Percentiles rank a stretch among this genome's conserved stretches.
phyloP scores from a whole-genome alignment of 768 basidiomycete species.

The Pulveroboletus sp. region DNA sequence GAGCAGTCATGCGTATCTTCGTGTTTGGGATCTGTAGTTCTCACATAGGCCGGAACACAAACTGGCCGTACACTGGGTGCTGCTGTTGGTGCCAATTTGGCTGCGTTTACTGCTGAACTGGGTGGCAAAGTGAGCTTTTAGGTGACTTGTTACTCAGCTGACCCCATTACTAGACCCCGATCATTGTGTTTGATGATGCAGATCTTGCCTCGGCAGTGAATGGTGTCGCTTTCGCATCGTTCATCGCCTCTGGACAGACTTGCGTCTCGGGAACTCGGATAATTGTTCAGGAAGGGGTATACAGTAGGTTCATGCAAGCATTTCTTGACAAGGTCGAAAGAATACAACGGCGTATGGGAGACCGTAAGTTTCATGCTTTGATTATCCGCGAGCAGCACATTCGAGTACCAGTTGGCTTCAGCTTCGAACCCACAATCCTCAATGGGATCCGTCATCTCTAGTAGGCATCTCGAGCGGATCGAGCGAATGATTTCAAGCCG shows the following conservation, averaged over 20 bases:
- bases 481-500: constrained; percentile 49
- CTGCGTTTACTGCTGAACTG: constrained; percentile 75
- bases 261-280: constrained; percentile 91
- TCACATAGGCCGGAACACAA: constrained; percentile 62
- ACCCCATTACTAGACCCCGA: constrained; percentile 54
- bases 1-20: constrained; percentile 16
- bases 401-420: constrained; percentile 23
- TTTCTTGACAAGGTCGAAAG: constrained; percentile 60
- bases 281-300: constrained; percentile 64
- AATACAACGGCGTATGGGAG: constrained; percentile 68
- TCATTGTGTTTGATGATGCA: constrained; percentile 76
- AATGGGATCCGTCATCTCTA: constrained; percentile 80
- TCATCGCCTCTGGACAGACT: constrained; percentile 85
- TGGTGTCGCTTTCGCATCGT: constrained; percentile 78
- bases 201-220: constrained; percentile 73
- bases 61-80: constrained; percentile 73
- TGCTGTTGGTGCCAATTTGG: constrained; percentile 69
- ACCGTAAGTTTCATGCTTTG: constrained; percentile 48
- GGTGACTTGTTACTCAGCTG: not conserved
- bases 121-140: constrained; percentile 65
- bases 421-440: constrained; percentile 64
- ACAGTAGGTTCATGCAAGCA: constrained; percentile 57
- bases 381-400: not conserved
- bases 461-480: constrained; percentile 59
- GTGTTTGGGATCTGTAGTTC: not conserved